Base-by-base conservation (phyloP, 1,284 basidiomycete species). In the Irpex rosettiformis region DNA sequence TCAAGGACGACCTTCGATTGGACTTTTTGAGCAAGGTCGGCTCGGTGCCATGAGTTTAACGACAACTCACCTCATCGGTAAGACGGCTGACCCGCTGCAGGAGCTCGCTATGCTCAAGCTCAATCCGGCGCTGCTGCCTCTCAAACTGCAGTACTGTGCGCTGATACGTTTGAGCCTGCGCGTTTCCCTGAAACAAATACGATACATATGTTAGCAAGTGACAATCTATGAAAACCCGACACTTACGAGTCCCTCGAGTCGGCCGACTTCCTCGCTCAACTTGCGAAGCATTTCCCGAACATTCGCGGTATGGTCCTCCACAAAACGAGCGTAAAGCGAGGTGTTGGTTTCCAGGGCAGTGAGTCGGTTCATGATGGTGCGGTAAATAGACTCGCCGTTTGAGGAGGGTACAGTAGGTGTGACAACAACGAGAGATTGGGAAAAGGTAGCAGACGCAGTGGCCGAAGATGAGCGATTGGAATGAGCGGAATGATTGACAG, bases 321-420 rank as follows among this genome's bases (percentile, higher is more conserved):
- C 88, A 70, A 97, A 99, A 18, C 88, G 82, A 53, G 89, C 83
- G 55, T 94, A 91, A 1, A 98, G 77, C 0, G 93, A 94, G 43
- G 94, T 90, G 68, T 97, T 97, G 5, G 83, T 82, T 70, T 99
- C 96, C 3, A 99, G 81, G 4, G 86, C 85, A 4, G 84, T 84
- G 11, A 99, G 81, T 1, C 95, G 88, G 64, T 98, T 96, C 84
- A 95, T 95, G 66, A 99, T 99, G 8, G 91, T 93, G 8, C 94
- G 89, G 69, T 97, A 99, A 67, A 99, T 96, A 0, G 94, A 96
- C 72, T 99, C 95, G n/a, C 93, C 92, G 2, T 85, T 67, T 2
- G 61, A 59, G 3, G 64, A 51, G 3, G 61, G 56, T 1, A 67
- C 64, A 21, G 71, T 62, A 21, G 69, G 65, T 30, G 68, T 61